Conservation (phyloP, 1,284 basidiomycete species). For the Ceratobasidium sp. region DNA sequence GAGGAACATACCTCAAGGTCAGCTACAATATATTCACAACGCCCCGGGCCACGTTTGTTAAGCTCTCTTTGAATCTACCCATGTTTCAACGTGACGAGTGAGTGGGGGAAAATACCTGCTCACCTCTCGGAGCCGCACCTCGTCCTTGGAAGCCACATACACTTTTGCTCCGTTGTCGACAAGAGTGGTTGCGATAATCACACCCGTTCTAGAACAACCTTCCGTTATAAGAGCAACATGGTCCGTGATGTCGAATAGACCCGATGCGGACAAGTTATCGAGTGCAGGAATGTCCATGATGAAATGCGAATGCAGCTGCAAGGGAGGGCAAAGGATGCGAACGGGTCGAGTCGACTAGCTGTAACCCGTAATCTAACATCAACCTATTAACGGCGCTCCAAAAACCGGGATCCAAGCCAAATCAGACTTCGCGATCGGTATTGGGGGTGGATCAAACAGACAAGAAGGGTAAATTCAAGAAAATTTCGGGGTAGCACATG, state of each 20-base stretch:
- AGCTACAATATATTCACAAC: slow-evolving; percentile 71
- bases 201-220: slow-evolving; percentile 76
- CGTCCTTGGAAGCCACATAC: slow-evolving; percentile 84
- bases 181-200: slow-evolving; percentile 78
- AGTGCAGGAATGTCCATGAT: background rate
- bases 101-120: slow-evolving; percentile 43
- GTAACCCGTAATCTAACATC: background rate
- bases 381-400: background rate
- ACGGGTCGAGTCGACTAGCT: background rate
- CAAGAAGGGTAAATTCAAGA: no score
- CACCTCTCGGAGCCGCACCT: slow-evolving; percentile 74
- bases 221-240: slow-evolving; percentile 77
- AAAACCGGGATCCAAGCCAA: background rate
- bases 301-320: background rate
- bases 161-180: slow-evolving; percentile 82
- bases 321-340: background rate
- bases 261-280: slow-evolving; percentile 48
- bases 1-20: slow-evolving; percentile 65
- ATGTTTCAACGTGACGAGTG: background rate
- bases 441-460: background rate
- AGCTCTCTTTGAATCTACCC: slow-evolving; percentile 54
- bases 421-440: background rate
- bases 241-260: slow-evolving; percentile 74
- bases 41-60: slow-evolving; percentile 62
- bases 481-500: no score